Evolutionary conservation across 805 yeast genomes (phyloP), one percentile per base, ranked within the genome.

Genomic region (Wickerhamiella galacta): DNA sequence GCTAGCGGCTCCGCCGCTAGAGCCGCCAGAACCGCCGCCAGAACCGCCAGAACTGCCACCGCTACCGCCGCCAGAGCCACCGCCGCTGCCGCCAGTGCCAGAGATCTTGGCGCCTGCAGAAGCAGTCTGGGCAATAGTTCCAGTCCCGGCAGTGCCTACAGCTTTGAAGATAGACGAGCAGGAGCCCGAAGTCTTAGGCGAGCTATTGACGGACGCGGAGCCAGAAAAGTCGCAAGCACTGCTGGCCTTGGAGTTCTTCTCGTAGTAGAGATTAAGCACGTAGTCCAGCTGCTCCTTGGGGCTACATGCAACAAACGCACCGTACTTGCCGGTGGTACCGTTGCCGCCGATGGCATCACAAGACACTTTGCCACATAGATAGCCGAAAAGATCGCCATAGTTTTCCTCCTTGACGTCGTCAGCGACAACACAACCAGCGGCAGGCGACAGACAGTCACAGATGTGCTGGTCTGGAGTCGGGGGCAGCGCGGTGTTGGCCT

Each of bases 221-320:
- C 92, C 87, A 35, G 51, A 51, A 54, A 77, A 80, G 53, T 68
- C 70, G 60, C 93, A 80, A 37, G 77, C 85, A 32, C 68, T 54
- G 2, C 53, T 35, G 31, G 45, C 40, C 32, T 53, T 51, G 41
- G 58, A 60, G 39, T 73, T 64, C 25, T 56, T 57, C 32, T 52
- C 52, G 53, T 72, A 72, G 63, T 79, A 79, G 40, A 56, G 54
- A 62, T 78, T 73, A 54, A 80, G 57, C 37, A 77, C 54, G 56
- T 55, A 79, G 35, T 75, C 68, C 46, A 80, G 64, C 60, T 75
- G 71, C 34, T 74, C 77, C 59, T 72, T 68, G 42, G 75, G 63
- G 27, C 70, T 62, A 56, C 93, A 81, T 68, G 61, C 75, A 2
- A 83, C 73, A 54, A 58, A 68, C n/a, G 69, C 65, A 45, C 93